These are phyloP conservation scores for Pyropia yezoensis DNA, from an alignment of 23 red algal genomes.

Conservation along the genomic window DNA sequence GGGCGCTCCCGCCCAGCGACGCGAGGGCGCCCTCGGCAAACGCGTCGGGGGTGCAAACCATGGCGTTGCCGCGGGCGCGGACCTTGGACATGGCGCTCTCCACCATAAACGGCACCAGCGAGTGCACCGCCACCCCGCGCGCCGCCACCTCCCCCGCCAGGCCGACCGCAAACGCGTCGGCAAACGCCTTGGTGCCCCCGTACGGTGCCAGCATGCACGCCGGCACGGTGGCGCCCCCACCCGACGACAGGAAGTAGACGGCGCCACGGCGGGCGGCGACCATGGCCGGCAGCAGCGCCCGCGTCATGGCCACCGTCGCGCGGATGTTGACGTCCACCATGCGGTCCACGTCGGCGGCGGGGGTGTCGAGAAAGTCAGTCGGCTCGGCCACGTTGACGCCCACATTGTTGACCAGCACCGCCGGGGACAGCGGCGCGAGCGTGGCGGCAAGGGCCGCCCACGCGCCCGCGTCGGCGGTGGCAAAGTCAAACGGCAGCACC, in stretches of 20 bases:
- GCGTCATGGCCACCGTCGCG: slow-evolving; percentile 59
- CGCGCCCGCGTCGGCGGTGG: slow-evolving; percentile 19
- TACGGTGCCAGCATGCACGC: slow-evolving; percentile 72
- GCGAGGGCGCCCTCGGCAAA: slow-evolving; percentile 49
- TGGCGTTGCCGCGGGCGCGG: slow-evolving; percentile 16
- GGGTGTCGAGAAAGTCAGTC: slow-evolving; percentile 87
- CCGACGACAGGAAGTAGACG: slow-evolving; percentile 68
- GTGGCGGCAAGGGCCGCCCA: slow-evolving; percentile 18
- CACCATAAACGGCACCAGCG: slow-evolving; percentile 78
- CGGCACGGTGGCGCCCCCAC: slow-evolving; percentile 69
- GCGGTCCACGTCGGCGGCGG: slow-evolving; percentile 35
- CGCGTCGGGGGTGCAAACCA: slow-evolving; percentile 53
- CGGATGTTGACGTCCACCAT: slow-evolving; percentile 79
- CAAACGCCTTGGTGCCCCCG: slow-evolving; percentile 88
- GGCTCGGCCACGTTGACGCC: slow-evolving; percentile 88
- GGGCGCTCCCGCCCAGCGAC: slow-evolving; percentile 22
- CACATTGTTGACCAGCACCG: slow-evolving; percentile 87
- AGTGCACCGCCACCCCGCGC: slow-evolving; percentile 44
- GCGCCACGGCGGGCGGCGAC: slow-evolving; percentile 16
- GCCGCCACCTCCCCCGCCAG: slow-evolving; percentile 54
- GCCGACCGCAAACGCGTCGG: slow-evolving; percentile 70
- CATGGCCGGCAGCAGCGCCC: slow-evolving; percentile 70
- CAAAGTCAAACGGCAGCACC: slow-evolving; percentile 78
- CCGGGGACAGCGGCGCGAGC: background rate
- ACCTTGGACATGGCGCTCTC: slow-evolving; percentile 89